A percentile compares a stretch with the other conserved stretches of the same genome.
These are phyloP conservation scores for Solanum chilense DNA, from an alignment of 257 asterid species.

Conservation along the genomic window DNA sequence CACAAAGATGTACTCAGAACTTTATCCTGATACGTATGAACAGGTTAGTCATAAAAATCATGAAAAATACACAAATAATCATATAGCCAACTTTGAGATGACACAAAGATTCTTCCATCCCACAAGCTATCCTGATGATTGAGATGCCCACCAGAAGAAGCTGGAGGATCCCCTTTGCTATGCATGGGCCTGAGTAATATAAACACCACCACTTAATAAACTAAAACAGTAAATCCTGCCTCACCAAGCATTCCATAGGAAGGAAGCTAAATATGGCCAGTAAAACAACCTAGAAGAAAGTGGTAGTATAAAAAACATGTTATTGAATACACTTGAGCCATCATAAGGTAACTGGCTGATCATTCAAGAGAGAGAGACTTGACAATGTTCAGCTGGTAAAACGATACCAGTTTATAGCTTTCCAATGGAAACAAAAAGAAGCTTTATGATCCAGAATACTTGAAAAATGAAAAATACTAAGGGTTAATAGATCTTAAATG, in stretches of 20 bases:
- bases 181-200: conserved; percentile 34
- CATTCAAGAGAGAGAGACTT: background rate
- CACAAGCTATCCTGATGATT: conserved; percentile 15
- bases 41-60: background rate
- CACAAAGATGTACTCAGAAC: background rate
- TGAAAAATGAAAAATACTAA: background rate
- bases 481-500: background rate
- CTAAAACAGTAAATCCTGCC: conserved; percentile 1
- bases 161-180: conserved; percentile 34
- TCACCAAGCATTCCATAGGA: conserved; percentile 9
- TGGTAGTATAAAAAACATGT: background rate
- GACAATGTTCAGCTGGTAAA: background rate
- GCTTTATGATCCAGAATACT: background rate
- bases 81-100: conserved; percentile 7
- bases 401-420: background rate
- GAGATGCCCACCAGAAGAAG: conserved; percentile 36
- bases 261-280: background rate
- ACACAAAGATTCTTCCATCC: conserved; percentile 24
- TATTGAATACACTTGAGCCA: background rate
- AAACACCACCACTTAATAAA: conserved; percentile 21
- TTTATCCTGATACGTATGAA: background rate
- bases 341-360: background rate
- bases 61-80: background rate
- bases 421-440: background rate
- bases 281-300: background rate